Conservation (phyloP, 306 rosid genomes). For the Carpinus viminea region DNA sequence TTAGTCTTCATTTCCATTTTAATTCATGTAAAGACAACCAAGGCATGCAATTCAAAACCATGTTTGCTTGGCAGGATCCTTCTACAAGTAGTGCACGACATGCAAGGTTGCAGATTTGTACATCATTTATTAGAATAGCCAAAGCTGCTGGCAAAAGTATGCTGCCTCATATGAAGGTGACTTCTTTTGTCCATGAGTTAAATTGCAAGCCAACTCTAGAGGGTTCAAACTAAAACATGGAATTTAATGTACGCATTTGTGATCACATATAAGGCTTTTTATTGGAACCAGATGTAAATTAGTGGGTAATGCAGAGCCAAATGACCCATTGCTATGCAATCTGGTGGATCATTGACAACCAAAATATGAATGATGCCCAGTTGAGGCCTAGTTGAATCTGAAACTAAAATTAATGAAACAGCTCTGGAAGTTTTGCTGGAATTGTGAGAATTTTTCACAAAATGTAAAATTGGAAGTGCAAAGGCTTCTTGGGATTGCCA, state of each 20-base stretch:
- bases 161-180: constrained; percentile 98
- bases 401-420: not conserved
- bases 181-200: constrained; percentile 16
- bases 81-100: constrained; percentile 71
- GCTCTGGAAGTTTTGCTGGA: not conserved
- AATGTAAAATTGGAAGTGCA: not conserved
- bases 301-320: not conserved
- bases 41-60: constrained; percentile 24
- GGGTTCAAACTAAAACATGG: constrained; percentile 20
- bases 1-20: constrained; percentile 24
- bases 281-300: not conserved
- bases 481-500: not conserved
- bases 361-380: not conserved
- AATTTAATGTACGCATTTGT: not conserved
- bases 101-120: constrained; percentile 91
- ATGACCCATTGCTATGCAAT: not conserved
- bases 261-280: not conserved
- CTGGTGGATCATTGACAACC: not conserved
- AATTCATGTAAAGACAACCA: constrained; percentile 16
- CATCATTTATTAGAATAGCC: constrained; percentile 93
- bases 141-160: constrained; percentile 89
- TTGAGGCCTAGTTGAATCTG: not conserved
- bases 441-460: not conserved
- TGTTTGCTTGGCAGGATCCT: constrained; percentile 62
- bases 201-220: not conserved